Percentiles rank a stretch among this genome's conserved stretches.
phyloP scores from a whole-genome alignment of 805 yeast genomes.

The Monosporozyma solicola region DNA sequence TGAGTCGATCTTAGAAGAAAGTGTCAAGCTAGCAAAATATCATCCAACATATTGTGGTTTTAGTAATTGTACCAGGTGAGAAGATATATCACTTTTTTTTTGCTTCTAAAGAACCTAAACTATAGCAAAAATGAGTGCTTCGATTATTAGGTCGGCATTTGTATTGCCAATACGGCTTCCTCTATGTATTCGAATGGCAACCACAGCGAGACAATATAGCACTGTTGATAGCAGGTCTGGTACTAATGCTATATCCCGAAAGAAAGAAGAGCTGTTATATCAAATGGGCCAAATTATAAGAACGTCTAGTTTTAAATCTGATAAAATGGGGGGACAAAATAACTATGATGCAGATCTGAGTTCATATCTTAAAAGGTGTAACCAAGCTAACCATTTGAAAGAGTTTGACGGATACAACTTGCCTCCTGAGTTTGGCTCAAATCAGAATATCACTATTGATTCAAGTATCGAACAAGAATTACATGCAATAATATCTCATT shows the following conservation, averaged over 20 bases:
- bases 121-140: neutral
- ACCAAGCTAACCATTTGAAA: neutral
- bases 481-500: conserved; percentile 42
- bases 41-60: neutral
- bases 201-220: neutral
- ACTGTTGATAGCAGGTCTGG: neutral
- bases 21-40: neutral
- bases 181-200: neutral
- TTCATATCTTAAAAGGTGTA: neutral
- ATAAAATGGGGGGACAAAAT: neutral
- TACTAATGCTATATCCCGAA: neutral
- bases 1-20: neutral
- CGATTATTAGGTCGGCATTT: neutral
- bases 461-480: conserved; percentile 38
- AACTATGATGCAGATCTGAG: neutral
- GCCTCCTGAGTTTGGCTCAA: conserved; percentile 50
- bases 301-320: neutral
- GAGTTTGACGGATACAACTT: conserved; percentile 14
- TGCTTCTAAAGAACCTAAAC: neutral
- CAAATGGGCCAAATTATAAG: neutral
- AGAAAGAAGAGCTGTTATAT: neutral
- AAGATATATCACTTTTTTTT: neutral
- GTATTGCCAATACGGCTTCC: neutral
- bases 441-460: conserved; percentile 46
- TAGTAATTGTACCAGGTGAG: neutral